Percentiles rank a stretch among this genome's conserved stretches.
Conservation (phyloP, 768 basidiomycete genomes). For the Amanita molliuscula region DNA sequence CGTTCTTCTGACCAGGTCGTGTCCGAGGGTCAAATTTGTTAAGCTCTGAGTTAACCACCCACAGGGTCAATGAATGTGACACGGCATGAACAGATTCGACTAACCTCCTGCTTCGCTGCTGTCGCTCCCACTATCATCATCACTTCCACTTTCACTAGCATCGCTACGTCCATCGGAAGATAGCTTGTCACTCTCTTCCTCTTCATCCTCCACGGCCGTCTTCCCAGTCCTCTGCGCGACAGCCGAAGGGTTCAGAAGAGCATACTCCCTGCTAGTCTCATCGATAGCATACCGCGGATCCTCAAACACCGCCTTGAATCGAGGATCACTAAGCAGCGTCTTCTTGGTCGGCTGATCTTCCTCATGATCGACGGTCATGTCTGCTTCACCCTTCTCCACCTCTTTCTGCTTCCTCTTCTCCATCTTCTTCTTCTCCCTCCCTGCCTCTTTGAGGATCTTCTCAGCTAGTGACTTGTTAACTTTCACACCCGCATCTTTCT, state of each 20-base stretch:
- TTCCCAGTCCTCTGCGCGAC: constrained; percentile 46
- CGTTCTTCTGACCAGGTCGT: constrained; percentile 38
- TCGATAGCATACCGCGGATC: constrained; percentile 90
- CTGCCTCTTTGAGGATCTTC: constrained; percentile 61
- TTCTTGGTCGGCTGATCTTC: constrained; percentile 20
- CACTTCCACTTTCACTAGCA: constrained; percentile 32
- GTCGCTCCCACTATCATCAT: constrained; percentile 23
- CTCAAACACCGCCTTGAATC: constrained; percentile 86
- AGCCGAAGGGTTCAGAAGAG: constrained; percentile 85
- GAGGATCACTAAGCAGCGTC: constrained; percentile 68
- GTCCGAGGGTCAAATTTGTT: constrained; percentile 40
- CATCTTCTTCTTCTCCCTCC: constrained; percentile 43
- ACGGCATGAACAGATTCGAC: constrained; percentile 7
- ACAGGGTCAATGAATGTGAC: neutral
- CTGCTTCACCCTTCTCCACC: constrained; percentile 26
- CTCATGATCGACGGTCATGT: constrained; percentile 25
- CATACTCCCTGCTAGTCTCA: constrained; percentile 78
- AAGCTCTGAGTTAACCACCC: constrained; percentile 25
- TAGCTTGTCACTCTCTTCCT: constrained; percentile 70
- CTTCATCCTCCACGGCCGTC: constrained; percentile 84
- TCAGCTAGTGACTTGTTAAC: constrained; percentile 78
- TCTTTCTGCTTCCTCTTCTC: constrained; percentile 43
- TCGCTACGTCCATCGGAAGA: constrained; percentile 46
- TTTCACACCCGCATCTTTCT: constrained; percentile 64
- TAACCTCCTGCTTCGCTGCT: constrained; percentile 52